Evolutionary conservation across 2,329 filamentous ascomycete species (phyloP), one percentile per base, ranked within the genome.

Genomic region (Colletotrichum godetiae): DNA sequence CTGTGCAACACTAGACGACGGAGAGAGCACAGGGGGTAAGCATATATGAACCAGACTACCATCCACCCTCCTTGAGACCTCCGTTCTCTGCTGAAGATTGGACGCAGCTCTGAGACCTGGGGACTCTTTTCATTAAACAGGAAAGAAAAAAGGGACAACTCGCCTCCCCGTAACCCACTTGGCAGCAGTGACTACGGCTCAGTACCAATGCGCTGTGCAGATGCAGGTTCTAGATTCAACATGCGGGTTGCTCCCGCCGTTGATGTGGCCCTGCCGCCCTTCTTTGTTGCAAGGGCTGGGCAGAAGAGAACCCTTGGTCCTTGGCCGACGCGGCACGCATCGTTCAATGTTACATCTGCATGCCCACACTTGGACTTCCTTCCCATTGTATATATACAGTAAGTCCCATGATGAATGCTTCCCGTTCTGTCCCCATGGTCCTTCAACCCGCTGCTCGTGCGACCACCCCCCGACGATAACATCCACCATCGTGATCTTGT

Each of bases 401-500:
- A 15, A 64, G 70, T 61, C 70, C 70, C 67, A 64, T 73, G 70
- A 73, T 70, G 60, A 13, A 33, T 22, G 7, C n/a, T 55, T 58
- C 13, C 12, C n/a, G 33, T 65, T 5, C n/a, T 73, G 70, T 60
- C 37, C 67, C 29, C 70, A 73, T 70, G 70, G 67, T 31, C 46
- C 10, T 10, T 33, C 29, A 42, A 37, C 42, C 59, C 22, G 31
- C 35, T 56, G 60, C 60, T 64, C 60, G 67, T 65, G 70, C 60
- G 15, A 35, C 46, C 46, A 10, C 42, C 19, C 31, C 42, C 42
- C 55, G 6, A 49, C 27, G 27, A 65, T 55, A 37, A 13, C 22
- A 24, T 7, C 35, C 46, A 37, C 46, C 67, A 70, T 73, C 70
- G 70, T 73, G 70, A 65, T 73, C 70, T 69, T 64, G 66, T 10